Base-by-base conservation (phyloP, 306 rosid species). In the Morella rubra region DNA sequence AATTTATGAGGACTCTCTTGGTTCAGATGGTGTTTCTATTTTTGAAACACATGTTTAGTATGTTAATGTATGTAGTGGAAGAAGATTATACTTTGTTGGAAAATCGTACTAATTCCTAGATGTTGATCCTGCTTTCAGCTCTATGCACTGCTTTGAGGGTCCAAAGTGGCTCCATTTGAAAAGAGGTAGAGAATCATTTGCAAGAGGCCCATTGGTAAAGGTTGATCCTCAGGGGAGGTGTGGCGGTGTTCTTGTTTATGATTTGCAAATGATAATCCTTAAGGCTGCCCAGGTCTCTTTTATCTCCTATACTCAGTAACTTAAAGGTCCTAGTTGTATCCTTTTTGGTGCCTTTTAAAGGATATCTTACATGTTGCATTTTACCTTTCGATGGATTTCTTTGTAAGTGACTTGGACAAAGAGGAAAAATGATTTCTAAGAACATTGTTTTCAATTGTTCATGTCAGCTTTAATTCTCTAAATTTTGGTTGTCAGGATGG, bases 171-270 rank as follows among this genome's bases (percentile, higher is more conserved):
- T 90, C 81, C 88, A 90, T 86, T 82, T 95, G 82, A 95, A 87
- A 90, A 88, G 96, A 87, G 99, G 99, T 50, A 86, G 96, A 73
- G 97, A 92, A 86, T 90, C 94, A 71, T 90, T 95, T 91, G 93
- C 96, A 52, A 92, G 91, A 83, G 99, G 97, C 47, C 97, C 97
- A 6, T 72, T 88, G 86, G 89, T 90, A 77, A 95, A 90, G 90
- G 97, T 87, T 85, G 97, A 95, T 90, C 99, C 99, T 79, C 99
- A 92, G 86, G 99, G 97, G 71, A 89, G 97, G 85, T 95, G 96
- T 73, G 96, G 92, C 73, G 91, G 96, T 45, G 88, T 91, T 76
- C 96, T 95, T 83, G 89, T 87, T 67, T 95, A 83, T 86, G 97
- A 88, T 79, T 86, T 90, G 86, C 99, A 95, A 88, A 91, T 95